Evolutionary conservation across 768 basidiomycete species (phyloP), one percentile per base, ranked within the genome.

Genomic region (Hypsizygus marmoreus): DNA sequence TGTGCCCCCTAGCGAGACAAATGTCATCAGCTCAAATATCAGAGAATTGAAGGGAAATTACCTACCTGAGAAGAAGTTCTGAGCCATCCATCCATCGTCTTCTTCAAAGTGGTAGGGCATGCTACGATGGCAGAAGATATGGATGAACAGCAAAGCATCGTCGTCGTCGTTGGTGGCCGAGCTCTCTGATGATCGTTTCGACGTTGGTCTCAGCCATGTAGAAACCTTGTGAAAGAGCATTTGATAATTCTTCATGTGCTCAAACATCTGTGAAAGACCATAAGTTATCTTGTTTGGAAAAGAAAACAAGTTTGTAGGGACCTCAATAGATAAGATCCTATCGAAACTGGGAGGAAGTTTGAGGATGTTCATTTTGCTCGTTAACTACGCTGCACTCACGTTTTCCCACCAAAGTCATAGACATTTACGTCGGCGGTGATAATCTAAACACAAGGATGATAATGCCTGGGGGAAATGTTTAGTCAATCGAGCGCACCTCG

Each of bases 201-300:
- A 47, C 17, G 62, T 67, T 4, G 81, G 77, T 22, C 75, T 69
- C 10, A 88, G 72, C 86, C 85, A 89, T 7, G 74, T 76, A 2
- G 81, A 75, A 23, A 86, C 61, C 58, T 87, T 87, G 41, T 67
- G 63, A 47, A 87, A 68, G 7, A 88, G 74, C 7, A 64, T 60
- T 44, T 84, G 68, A 64, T 87, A 87, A 57, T 85, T 85, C 65
- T 86, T 86, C 83, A 86, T 84, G 60, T 87, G 85, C 56, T 86
- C 84, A 53, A 86, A 84, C 81, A 84, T 83, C 79, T 81, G 41
- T 10, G 29, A n/a, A 16, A 12, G 34, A 40, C 30, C 19, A 11
- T 16, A 31, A 44, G 14, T 14, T 19, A 31, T 10, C 26, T 33
- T 13, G 19, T 32, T 19, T n/a, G 24, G 16, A 28, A 42, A 10